A percentile compares a stretch with the other conserved stretches of the same genome.
Conservation (phyloP, 1,139 yeast genomes). For the Ashbya aceris region DNA sequence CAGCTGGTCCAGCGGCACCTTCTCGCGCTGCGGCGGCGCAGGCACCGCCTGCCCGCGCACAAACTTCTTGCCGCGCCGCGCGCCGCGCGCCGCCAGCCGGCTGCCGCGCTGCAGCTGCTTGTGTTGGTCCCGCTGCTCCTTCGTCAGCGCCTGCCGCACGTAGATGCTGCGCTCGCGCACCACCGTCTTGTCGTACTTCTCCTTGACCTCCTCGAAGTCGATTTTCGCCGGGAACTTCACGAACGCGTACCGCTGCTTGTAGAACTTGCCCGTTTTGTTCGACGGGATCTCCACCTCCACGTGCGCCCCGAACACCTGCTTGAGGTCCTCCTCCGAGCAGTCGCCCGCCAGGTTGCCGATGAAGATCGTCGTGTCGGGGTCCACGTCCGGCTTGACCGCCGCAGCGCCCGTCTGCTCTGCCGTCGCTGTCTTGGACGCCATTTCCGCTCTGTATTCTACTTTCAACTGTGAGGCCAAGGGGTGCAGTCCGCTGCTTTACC, state of each 20-base stretch:
- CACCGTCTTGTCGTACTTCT: constrained; percentile 25
- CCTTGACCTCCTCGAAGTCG: constrained; percentile 25
- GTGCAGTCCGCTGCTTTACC: too few relatives aligned
- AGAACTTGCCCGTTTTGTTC: constrained; percentile 17
- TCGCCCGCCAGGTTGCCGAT: constrained; percentile 29
- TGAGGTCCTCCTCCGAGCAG: constrained; percentile 23
- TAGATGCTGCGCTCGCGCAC: constrained; percentile 27
- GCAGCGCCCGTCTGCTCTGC: not conserved
- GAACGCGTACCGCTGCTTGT: constrained; percentile 27
- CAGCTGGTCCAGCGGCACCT: constrained; percentile 26
- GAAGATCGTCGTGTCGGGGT: constrained; percentile 29
- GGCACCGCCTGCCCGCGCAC: constrained; percentile 18
- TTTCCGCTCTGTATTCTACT: not conserved
- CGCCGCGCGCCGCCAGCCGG: constrained; percentile 8
- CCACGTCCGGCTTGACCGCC: constrained; percentile 13
- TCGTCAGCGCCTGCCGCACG: constrained; percentile 27
- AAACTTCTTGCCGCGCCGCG: constrained; percentile 5
- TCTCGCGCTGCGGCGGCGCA: constrained; percentile 16
- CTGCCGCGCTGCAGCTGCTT: constrained; percentile 8
- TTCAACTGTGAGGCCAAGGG: too few relatives aligned
- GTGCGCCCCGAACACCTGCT: constrained; percentile 21
- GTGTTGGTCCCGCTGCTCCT: constrained; percentile 19
- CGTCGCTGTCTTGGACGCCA: too few relatives aligned
- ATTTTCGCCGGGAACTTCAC: constrained; percentile 26
- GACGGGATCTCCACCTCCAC: constrained; percentile 28